Conservation (phyloP, 768 basidiomycete genomes). For the Artomyces pyxidatus region DNA sequence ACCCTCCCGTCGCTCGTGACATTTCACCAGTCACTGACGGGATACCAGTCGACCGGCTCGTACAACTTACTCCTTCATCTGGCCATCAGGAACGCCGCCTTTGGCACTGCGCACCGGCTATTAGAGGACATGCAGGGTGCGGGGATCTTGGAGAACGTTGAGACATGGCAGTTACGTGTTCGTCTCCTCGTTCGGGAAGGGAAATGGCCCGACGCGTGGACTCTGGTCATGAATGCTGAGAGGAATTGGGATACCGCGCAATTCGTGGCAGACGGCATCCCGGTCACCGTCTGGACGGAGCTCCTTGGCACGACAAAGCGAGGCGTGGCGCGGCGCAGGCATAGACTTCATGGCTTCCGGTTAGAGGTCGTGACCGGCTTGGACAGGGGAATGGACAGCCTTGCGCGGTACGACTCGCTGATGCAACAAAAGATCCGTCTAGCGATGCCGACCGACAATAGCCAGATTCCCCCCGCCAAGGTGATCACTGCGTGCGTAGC, state of each 20-base stretch:
- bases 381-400: conserved; percentile 9
- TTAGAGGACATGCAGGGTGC: conserved; percentile 39
- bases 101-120: conserved; percentile 37
- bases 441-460: conserved; percentile 1
- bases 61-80: conserved; percentile 39
- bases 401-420: conserved; percentile 7
- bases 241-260: neutral
- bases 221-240: neutral
- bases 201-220: conserved; percentile 53
- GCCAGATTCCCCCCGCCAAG: conserved; percentile 1
- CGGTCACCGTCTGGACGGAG: conserved; percentile 52
- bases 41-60: conserved; percentile 30
- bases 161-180: conserved; percentile 49
- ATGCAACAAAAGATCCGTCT: neutral
- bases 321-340: conserved; percentile 23
- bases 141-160: conserved; percentile 34
- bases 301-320: conserved; percentile 41
- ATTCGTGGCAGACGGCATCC: conserved; percentile 15
- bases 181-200: conserved; percentile 51
- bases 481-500: conserved; percentile 6
- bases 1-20: conserved; percentile 35
- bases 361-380: neutral
- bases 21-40: conserved; percentile 33
- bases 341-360: conserved; percentile 9
- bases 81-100: conserved; percentile 43